phyloP scores from a whole-genome alignment of 2,329 filamentous ascomycete genomes.

The Pseudopyricularia cyperi region DNA sequence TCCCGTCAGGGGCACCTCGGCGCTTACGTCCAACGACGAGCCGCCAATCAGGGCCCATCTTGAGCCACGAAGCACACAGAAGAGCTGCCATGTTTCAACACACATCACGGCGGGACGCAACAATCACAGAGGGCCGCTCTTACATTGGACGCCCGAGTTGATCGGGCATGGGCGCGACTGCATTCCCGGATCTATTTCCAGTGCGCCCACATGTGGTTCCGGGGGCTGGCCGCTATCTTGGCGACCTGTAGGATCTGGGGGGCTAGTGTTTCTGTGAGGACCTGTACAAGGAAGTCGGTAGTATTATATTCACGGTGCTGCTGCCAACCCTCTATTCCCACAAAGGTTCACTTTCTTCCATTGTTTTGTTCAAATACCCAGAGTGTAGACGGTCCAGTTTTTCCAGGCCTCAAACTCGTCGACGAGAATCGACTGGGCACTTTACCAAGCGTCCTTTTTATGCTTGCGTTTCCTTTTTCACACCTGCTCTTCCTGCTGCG shows the following conservation, averaged over 20 bases:
- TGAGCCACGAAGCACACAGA: not conserved
- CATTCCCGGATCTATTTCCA: not conserved
- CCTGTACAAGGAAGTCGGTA: too few species aligned
- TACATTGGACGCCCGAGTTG: not conserved
- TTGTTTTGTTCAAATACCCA: too few species aligned
- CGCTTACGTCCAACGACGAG: not conserved
- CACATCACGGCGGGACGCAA: not conserved
- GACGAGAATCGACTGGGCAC: too few species aligned
- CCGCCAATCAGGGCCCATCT: not conserved
- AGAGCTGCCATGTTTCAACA: not conserved
- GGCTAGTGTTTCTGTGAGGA: too few species aligned
- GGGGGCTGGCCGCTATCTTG: not conserved
- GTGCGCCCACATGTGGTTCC: not conserved
- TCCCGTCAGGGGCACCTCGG: slow-evolving; percentile 1
- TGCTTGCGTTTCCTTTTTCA: not conserved
- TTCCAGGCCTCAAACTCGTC: too few species aligned
- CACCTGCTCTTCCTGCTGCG: not conserved
- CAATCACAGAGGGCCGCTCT: not conserved
- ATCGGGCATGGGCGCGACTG: not conserved
- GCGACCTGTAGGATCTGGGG: not conserved
- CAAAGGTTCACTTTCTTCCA: too few species aligned
- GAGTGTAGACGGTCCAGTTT: too few species aligned
- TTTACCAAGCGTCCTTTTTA: not conserved
- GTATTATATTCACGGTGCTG: too few species aligned
- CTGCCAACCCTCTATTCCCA: too few species aligned